Evolutionary conservation across 495 filamentous ascomycete species (phyloP).

Genomic region (Chaetomidium leptoderma): DNA sequence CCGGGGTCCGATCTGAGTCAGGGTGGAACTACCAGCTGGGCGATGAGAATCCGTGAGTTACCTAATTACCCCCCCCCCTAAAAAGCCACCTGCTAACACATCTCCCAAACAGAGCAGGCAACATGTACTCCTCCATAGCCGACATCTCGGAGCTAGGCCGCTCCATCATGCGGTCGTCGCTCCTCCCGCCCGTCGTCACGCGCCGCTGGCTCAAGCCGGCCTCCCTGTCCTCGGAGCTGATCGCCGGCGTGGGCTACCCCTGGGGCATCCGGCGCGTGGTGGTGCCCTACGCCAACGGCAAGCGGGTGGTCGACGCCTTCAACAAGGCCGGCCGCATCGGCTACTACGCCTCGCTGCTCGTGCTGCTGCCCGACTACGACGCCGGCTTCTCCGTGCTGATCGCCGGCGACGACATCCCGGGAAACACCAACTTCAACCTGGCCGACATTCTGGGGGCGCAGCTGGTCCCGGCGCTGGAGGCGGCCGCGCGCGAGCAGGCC

Average conservation of each 20-base stretch:
- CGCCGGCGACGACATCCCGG: slow-evolving; percentile 44
- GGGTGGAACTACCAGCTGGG: slow-evolving; percentile 40
- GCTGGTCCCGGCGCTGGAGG: slow-evolving; percentile 44
- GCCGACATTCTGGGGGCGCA: slow-evolving; percentile 42
- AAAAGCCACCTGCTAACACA: background rate
- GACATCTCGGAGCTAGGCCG: slow-evolving; percentile 53
- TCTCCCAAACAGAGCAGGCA: slow-evolving; percentile 43
- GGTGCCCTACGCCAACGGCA: slow-evolving; percentile 34
- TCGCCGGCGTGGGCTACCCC: slow-evolving; percentile 49
- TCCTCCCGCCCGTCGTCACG: slow-evolving; percentile 44
- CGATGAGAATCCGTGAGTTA: slow-evolving; percentile 37
- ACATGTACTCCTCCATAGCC: slow-evolving; percentile 50
- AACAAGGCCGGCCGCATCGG: slow-evolving; percentile 51
- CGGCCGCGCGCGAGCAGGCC: slow-evolving; percentile 43
- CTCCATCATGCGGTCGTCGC: slow-evolving; percentile 49
- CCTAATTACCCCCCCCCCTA: slow-evolving; percentile 9
- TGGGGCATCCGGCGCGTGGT: slow-evolving; percentile 53
- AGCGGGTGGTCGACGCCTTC: slow-evolving; percentile 48
- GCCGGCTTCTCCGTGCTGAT: slow-evolving; percentile 40
- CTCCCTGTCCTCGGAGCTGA: slow-evolving; percentile 45
- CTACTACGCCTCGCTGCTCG: slow-evolving; percentile 43
- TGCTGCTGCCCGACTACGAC: slow-evolving; percentile 50
- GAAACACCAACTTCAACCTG: slow-evolving; percentile 47
- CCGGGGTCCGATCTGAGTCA: slow-evolving; percentile 19
- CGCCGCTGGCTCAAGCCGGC: slow-evolving; percentile 56